Evolutionary conservation across 345 rosid species (phyloP), one percentile per base, ranked within the genome.

Genomic region (Salix arbutifolia): DNA sequence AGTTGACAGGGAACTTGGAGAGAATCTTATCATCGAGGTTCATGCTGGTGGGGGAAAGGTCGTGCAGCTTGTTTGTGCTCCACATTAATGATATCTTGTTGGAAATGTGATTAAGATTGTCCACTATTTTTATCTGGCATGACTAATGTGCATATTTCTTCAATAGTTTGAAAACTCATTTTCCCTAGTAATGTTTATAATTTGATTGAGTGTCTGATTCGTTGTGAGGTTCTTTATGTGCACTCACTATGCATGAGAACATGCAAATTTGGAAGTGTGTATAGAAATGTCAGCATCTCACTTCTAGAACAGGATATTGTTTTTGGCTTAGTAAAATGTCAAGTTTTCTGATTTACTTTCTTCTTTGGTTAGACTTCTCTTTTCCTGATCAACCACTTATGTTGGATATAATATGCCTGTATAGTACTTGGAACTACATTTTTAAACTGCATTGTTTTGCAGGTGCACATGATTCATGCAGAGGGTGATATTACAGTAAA

Each of bases 31-130:
- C 86, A 84, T 92, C 69, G 90, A 94, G 84, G 88, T 92, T 84
- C 91, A 87, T 85, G 97, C 97, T 79, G 82, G 88, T 61, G 97
- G 98, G 64, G 98, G 92, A 87, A 92, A 94, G 98, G 98, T 94
- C 84, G 96, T 84, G 48, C 72, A 65, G 53, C 68, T 75, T 38
- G 31, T 67, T 77, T 60, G 23, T 18, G 44, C 56, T 56, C 28
- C 17, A 16, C 33, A 48, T 46, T 69, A 12, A 23, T 62, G 66
- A 16, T 46, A 16, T 46, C 52, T 46, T 46, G 52, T 46, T 46
- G 12, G 65, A 9, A 60, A 60, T 60, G 65, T 60, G 65, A 60
- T 60, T 60, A 9, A 25, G 65, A 21, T 4, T 12, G 52, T 14
- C 14, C 18, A 46, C 4, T 46, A 46, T 46, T 46, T 46, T 46